Evolutionary conservation across 371 early-diverging fungal genomes (phyloP).

Genomic region (Lichtheimia corymbifera): DNA sequence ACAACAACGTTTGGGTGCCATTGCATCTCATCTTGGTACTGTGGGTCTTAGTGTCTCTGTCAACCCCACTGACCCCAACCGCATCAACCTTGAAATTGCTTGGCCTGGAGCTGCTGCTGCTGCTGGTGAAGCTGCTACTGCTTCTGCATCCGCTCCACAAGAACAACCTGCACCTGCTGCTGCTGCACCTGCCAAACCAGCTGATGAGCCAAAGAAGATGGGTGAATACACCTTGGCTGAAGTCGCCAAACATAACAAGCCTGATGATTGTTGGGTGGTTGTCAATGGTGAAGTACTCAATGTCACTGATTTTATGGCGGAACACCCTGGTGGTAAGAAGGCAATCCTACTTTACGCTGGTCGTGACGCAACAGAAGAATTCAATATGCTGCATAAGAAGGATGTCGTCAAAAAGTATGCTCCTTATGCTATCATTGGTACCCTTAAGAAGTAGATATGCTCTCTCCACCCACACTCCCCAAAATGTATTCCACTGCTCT

Average conservation of each 20-base stretch:
- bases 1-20: slow-evolving; percentile 70
- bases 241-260: slow-evolving; percentile 87
- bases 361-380: slow-evolving; percentile 85
- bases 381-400: slow-evolving; percentile 90
- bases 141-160: slow-evolving; percentile 22
- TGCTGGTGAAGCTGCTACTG: slow-evolving; percentile 18
- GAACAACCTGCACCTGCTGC: slow-evolving; percentile 32
- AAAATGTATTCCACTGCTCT: not conserved
- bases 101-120: slow-evolving; percentile 40
- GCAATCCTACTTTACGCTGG: slow-evolving; percentile 85
- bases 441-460: slow-evolving; percentile 47
- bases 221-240: slow-evolving; percentile 63
- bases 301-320: slow-evolving; percentile 87
- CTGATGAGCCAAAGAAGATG: slow-evolving; percentile 41
- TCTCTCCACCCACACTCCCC: not conserved
- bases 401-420: slow-evolving; percentile 90
- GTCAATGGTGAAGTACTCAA: slow-evolving; percentile 91
- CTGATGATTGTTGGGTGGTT: slow-evolving; percentile 94
- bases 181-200: slow-evolving; percentile 31
- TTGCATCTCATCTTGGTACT: slow-evolving; percentile 68
- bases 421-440: slow-evolving; percentile 79
- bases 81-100: slow-evolving; percentile 69
- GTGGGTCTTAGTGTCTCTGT: slow-evolving; percentile 64
- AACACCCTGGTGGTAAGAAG: slow-evolving; percentile 89
- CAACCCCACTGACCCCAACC: slow-evolving; percentile 44